Percentiles rank a stretch among this genome's conserved stretches.
These are phyloP conservation scores for Lichtheimia ramosa DNA, from an alignment of 371 early-diverging fungal species.

Conservation along the genomic window DNA sequence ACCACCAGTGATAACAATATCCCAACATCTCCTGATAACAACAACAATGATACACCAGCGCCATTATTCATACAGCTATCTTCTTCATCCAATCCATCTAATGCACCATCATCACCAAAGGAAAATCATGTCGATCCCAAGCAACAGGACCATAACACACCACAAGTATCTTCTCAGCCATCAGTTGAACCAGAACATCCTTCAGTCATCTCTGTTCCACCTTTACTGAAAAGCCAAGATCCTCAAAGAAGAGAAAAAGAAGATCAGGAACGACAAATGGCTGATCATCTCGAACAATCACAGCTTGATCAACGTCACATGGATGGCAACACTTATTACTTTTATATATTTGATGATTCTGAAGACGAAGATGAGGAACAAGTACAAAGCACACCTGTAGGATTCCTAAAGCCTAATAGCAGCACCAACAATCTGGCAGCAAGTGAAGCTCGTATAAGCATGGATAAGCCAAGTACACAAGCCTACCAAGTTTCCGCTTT, in stretches of 20 bases:
- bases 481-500: too few species aligned
- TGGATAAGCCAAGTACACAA: background rate
- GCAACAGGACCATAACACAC: background rate
- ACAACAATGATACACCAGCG: too few species aligned
- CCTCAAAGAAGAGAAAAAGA: background rate
- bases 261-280: background rate
- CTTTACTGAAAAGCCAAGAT: background rate
- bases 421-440: background rate
- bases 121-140: too few species aligned
- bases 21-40: too few species aligned
- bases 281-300: too few species aligned
- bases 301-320: background rate
- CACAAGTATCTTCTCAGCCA: background rate
- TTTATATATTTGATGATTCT: constrained; percentile 8
- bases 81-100: too few species aligned
- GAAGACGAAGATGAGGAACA: constrained; percentile 1
- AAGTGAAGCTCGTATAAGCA: background rate
- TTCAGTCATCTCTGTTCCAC: background rate
- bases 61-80: too few species aligned
- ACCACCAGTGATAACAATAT: background rate
- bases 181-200: background rate
- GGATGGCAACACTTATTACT: constrained; percentile 3
- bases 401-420: constrained; percentile 4
- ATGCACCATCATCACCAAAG: too few species aligned
- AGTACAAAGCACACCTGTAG: background rate